Conservation (phyloP, 2,329 filamentous ascomycete genomes). For the Blastomyces emzantsi region DNA sequence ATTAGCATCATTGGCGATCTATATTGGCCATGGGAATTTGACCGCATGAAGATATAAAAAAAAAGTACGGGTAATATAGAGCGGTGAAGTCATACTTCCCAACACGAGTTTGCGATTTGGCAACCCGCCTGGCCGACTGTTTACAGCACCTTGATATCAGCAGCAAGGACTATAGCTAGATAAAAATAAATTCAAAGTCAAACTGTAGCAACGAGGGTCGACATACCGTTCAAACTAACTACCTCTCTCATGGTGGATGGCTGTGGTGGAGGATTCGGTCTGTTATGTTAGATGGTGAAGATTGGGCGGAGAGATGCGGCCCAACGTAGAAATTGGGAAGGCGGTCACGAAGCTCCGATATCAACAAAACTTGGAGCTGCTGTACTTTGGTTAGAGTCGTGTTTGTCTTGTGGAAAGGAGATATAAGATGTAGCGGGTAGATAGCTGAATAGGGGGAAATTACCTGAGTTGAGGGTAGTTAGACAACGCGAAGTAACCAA, state of each 20-base stretch:
- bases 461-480: neutral
- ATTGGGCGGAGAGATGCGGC: conserved; percentile 1
- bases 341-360: conserved; percentile 3
- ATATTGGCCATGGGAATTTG: neutral
- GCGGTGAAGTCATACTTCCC: conserved; percentile 70
- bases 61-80: neutral
- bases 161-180: conserved; percentile 26
- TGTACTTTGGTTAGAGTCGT: neutral
- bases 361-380: neutral
- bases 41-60: neutral
- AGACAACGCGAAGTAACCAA: neutral
- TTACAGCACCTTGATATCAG: conserved; percentile 19
- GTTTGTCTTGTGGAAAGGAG: neutral
- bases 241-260: conserved; percentile 86
- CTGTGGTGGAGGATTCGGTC: neutral
- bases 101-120: conserved; percentile 99
- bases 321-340: neutral
- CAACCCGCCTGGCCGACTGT: conserved; percentile 99
- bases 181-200: neutral
- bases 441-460: neutral
- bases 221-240: conserved; percentile 95
- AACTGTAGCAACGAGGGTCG: neutral
- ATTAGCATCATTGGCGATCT: neutral
- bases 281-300: neutral
- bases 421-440: neutral